Evolutionary conservation across 352 stramenopile species (phyloP).

Genomic region (Phytopythium vexans): DNA sequence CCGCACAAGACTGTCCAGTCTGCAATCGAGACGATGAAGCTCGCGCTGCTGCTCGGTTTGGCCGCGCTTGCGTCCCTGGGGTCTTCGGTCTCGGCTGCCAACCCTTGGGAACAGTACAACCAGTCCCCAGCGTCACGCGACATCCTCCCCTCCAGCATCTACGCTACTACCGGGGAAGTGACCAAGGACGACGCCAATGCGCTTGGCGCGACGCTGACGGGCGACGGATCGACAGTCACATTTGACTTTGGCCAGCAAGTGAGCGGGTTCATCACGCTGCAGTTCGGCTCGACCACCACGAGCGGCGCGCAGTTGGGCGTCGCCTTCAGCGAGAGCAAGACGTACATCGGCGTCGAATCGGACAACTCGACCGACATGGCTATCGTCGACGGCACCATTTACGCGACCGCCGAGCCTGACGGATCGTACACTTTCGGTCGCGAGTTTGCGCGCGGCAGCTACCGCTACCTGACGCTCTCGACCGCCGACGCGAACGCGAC

Average conservation of each 20-base stretch:
- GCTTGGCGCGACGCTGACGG: conserved; percentile 17
- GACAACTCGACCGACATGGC: conserved; percentile 32
- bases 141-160: conserved; percentile 13
- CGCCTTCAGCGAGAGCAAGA: conserved; percentile 27
- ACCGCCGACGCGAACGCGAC: conserved; percentile 10
- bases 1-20: no score
- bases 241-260: conserved; percentile 39
- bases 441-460: conserved; percentile 27
- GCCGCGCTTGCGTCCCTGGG: neutral
- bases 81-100: neutral
- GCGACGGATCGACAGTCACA: conserved; percentile 27
- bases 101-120: conserved; percentile 18
- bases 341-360: conserved; percentile 30
- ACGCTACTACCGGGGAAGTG: conserved; percentile 9
- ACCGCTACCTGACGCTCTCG: conserved; percentile 30
- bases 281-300: conserved; percentile 20
- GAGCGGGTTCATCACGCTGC: conserved; percentile 20
- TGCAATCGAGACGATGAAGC: neutral
- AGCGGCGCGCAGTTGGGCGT: conserved; percentile 17
- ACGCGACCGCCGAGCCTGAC: conserved; percentile 17
- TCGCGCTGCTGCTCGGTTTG: neutral
- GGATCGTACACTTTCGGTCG: conserved; percentile 29
- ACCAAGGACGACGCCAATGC: conserved; percentile 5
- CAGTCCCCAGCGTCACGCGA: conserved; percentile 15
- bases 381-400: conserved; percentile 34